These are phyloP conservation scores for Sporormia fimetaria DNA, from an alignment of 495 filamentous ascomycete species.

Conservation along the genomic window DNA sequence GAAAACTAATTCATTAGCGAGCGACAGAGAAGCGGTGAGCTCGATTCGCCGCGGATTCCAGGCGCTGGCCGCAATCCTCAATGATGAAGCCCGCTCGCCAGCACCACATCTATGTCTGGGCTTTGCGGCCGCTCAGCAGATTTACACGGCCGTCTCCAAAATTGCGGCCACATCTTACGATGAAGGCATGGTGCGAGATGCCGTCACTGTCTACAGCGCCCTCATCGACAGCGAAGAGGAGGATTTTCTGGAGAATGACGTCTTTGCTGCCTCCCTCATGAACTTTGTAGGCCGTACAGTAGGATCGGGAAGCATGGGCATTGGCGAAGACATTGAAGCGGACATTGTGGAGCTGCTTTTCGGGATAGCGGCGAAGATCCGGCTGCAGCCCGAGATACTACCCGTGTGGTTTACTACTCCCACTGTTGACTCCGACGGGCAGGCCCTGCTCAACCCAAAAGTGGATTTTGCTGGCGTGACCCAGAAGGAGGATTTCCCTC, in stretches of 20 bases:
- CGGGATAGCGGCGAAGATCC: constrained; percentile 87
- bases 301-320: constrained; percentile 47
- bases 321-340: constrained; percentile 61
- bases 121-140: constrained; percentile 70
- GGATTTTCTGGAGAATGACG: constrained; percentile 71
- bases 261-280: constrained; percentile 75
- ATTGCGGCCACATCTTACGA: constrained; percentile 69
- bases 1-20: constrained; percentile 43
- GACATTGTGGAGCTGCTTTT: constrained; percentile 85
- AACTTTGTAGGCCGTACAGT: constrained; percentile 61
- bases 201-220: constrained; percentile 73
- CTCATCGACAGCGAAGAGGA: constrained; percentile 94
- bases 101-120: constrained; percentile 79
- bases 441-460: constrained; percentile 39
- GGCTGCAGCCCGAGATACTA: constrained; percentile 72
- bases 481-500: constrained; percentile 83
- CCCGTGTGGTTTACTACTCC: constrained; percentile 72
- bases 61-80: constrained; percentile 64
- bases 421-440: constrained; percentile 28
- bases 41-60: constrained; percentile 47
- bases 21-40: constrained; percentile 40
- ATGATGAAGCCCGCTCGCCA: constrained; percentile 78
- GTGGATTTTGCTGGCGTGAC: constrained; percentile 68
- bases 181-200: constrained; percentile 66
- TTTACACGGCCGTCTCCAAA: constrained; percentile 77